A percentile compares a stretch with the other conserved stretches of the same genome.
Conservation (phyloP, 2,329 filamentous ascomycete species). For the Monascus ruber region DNA sequence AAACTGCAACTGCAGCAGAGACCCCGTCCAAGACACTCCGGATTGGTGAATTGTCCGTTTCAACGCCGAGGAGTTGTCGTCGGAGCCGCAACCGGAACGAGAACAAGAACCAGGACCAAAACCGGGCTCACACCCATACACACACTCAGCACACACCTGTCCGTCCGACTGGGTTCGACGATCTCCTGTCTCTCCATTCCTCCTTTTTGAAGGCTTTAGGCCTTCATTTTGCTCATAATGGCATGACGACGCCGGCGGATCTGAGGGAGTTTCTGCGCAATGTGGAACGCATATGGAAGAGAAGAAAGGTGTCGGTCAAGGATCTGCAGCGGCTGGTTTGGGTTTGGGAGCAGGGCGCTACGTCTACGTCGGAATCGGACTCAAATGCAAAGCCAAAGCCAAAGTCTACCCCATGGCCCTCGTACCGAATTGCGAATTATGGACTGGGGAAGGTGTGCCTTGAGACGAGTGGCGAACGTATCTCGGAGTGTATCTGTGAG, state of each 20-base stretch:
- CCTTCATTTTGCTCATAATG: slow-evolving; percentile 60
- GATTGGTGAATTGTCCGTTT: slow-evolving; percentile 20
- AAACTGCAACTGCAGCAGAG: slow-evolving; percentile 5
- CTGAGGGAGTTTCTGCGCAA: slow-evolving; percentile 50
- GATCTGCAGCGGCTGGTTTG: slow-evolving; percentile 59
- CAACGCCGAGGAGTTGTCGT: slow-evolving; percentile 16
- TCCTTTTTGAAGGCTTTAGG: slow-evolving; percentile 58
- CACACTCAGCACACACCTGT: background rate
- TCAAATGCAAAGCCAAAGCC: too few relatives aligned
- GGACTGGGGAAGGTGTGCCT: slow-evolving; percentile 29
- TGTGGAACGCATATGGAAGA: slow-evolving; percentile 60
- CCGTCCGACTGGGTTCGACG: slow-evolving; percentile 17
- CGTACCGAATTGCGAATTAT: slow-evolving; percentile 30
- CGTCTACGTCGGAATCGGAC: slow-evolving; percentile 2
- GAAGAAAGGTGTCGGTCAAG: slow-evolving; percentile 52
- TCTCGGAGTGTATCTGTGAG: slow-evolving; percentile 27
- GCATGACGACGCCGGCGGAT: slow-evolving; percentile 51
- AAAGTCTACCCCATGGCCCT: slow-evolving; percentile 2
- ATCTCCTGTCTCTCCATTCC: slow-evolving; percentile 53
- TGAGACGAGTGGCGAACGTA: slow-evolving; percentile 12
- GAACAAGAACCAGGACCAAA: too few relatives aligned
- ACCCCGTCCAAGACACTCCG: slow-evolving; percentile 25
- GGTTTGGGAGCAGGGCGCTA: slow-evolving; percentile 39
- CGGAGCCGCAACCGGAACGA: too few relatives aligned
- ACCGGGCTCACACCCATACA: too few relatives aligned